Evolutionary conservation across 208 protist species (phyloP), one percentile per base, ranked within the genome.

Genomic region (Willaertia magna): DNA sequence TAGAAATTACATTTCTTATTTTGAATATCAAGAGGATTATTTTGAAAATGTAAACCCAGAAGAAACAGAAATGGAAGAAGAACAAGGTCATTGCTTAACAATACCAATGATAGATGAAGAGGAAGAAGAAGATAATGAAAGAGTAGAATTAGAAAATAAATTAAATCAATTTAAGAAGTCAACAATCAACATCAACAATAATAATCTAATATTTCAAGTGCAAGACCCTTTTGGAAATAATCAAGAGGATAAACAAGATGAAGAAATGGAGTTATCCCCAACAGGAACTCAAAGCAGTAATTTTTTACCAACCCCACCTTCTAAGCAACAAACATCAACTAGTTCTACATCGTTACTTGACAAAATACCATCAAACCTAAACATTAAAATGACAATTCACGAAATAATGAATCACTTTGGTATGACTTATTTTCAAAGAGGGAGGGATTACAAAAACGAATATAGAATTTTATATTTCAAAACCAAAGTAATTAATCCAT

Each of bases 361-460:
- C n/a, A 67, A 18, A 22, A 30, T 67, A 67, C 55, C 34, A 34
- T 67, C 55, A 34, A 6, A 22, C 1, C 55, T 67, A 4, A 16
- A 12, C 26, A 43, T 83, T 16, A 79, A 79, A 16, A 48, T 48
- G 42, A 43, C 42, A 16, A 40, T 78, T 46, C 14, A 34, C 3
- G n/a, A 79, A 11, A 34, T 79, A 26, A 79, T 79, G 75, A 48
- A 79, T 48, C 42, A 79, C 48, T 79, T 83, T 55, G 78, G 78
- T 39, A 40, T 52, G 2, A 40, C 30, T 16, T 83, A 59, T 42
- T 83, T 83, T 55, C 78, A 83, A 83, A n/a, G 78, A 43, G 78
- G 78, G 7, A 52, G 78, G 55, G 78, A 83, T 47, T 83, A 83
- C 30, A 55, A 51, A 47, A 55, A 83, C 20, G 46, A 55, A 20